These are phyloP conservation scores for Saccharomyces jurei DNA, from an alignment of 805 yeast genomes.

Conservation along the genomic window DNA sequence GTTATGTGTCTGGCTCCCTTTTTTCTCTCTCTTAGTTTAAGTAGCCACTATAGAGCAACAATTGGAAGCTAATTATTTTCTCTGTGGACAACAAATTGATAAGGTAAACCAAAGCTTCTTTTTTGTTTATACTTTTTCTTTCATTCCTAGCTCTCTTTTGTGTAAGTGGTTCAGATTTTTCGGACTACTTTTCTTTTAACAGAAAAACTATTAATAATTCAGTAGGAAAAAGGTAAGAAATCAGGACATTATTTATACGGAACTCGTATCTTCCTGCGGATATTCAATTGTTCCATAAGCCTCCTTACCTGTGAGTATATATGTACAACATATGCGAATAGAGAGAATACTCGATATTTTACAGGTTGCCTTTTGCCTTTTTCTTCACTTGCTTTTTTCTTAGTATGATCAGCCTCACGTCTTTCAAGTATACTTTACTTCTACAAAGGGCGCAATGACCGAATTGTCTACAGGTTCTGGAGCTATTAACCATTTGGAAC, in stretches of 20 bases:
- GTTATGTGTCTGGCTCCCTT: neutral
- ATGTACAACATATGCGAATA: neutral
- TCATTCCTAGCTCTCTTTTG: neutral
- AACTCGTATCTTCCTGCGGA: neutral
- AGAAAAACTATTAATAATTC: neutral
- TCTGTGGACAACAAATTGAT: no score
- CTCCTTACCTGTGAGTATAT: neutral
- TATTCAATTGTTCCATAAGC: neutral
- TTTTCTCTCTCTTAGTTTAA: neutral
- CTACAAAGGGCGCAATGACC: slow-evolving; percentile 41
- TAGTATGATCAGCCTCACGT: slow-evolving; percentile 26
- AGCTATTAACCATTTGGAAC: slow-evolving; percentile 42
- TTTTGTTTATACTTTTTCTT: neutral
- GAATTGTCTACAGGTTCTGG: slow-evolving; percentile 29
- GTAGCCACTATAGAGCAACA: neutral
- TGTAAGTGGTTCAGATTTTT: neutral
- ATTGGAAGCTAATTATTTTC: neutral
- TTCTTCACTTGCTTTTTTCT: slow-evolving; percentile 23
- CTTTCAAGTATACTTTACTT: slow-evolving; percentile 27
- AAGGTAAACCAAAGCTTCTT: neutral
- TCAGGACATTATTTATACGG: neutral
- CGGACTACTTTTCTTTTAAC: neutral
- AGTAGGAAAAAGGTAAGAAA: neutral
- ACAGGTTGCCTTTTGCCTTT: neutral
- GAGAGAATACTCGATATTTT: neutral